phyloP scores from a whole-genome alignment of 139 green algal genomes.

The Coccomyxa sp. region DNA sequence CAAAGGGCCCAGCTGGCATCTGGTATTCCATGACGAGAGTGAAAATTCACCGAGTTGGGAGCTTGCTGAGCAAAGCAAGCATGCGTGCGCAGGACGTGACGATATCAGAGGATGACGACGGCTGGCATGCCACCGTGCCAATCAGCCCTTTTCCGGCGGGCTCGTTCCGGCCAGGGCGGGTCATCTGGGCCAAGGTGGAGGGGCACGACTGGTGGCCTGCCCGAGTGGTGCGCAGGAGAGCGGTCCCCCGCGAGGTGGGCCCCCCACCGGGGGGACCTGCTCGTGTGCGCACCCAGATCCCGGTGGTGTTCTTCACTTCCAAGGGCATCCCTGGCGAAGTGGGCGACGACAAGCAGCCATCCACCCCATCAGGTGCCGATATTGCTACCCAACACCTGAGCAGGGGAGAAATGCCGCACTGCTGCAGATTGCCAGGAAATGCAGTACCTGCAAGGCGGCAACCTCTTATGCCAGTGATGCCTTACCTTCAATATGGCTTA shows the following conservation, averaged over 20 bases:
- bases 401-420: background rate
- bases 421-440: background rate
- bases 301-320: conserved; percentile 87
- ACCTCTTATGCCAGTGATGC: too few species aligned
- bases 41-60: too few species aligned
- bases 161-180: conserved; percentile 54
- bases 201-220: conserved; percentile 92
- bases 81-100: background rate
- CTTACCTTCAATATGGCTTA: background rate
- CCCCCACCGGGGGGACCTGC: conserved; percentile 52
- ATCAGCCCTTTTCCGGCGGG: background rate
- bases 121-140: background rate
- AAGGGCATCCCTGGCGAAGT: conserved; percentile 79
- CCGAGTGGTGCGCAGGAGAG: conserved; percentile 69
- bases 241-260: conserved; percentile 79
- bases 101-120: conserved; percentile 16
- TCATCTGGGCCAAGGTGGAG: conserved; percentile 93
- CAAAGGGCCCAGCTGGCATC: background rate
- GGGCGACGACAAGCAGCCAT: conserved; percentile 29
- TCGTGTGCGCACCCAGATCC: conserved; percentile 60
- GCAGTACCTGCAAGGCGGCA: too few species aligned
- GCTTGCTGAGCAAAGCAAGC: background rate
- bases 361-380: conserved; percentile 26
- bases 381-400: background rate
- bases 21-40: background rate